A percentile compares a stretch with the other conserved stretches of the same genome.
phyloP scores from a whole-genome alignment of 345 rosid species.

The Erucastrum elatum region DNA sequence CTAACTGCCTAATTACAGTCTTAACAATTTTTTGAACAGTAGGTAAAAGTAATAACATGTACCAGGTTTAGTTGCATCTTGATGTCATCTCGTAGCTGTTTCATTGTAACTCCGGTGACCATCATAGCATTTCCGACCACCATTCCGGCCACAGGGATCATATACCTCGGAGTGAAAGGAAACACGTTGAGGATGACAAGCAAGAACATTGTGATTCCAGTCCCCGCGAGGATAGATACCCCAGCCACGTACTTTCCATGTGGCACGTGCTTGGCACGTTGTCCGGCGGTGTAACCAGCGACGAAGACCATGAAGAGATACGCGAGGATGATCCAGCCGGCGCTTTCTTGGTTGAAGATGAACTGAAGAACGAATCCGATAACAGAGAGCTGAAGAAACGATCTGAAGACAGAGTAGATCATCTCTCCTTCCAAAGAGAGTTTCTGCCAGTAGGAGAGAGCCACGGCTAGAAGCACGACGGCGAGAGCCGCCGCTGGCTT shows the following conservation, averaged over 20 bases:
- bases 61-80: slow-evolving; percentile 72
- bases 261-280: slow-evolving; percentile 84
- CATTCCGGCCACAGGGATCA: slow-evolving; percentile 91
- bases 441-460: slow-evolving; percentile 59
- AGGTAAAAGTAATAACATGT: neutral
- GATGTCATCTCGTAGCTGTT: slow-evolving; percentile 81
- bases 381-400: slow-evolving; percentile 81
- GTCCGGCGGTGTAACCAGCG: slow-evolving; percentile 85
- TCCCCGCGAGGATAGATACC: slow-evolving; percentile 63
- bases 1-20: too few species aligned
- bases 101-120: slow-evolving; percentile 89
- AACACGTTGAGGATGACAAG: slow-evolving; percentile 69
- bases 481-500: slow-evolving; percentile 79
- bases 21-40: too few species aligned
- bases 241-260: slow-evolving; percentile 75
- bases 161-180: slow-evolving; percentile 90
- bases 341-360: slow-evolving; percentile 61
- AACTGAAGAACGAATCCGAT: slow-evolving; percentile 91
- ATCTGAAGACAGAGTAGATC: slow-evolving; percentile 65
- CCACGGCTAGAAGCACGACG: slow-evolving; percentile 73
- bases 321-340: slow-evolving; percentile 71
- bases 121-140: slow-evolving; percentile 95
- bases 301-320: slow-evolving; percentile 89
- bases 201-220: slow-evolving; percentile 66
- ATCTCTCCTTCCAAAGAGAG: slow-evolving; percentile 77